Base-by-base conservation (phyloP, 257 asterid genomes). In the Fraxinus excelsior region DNA sequence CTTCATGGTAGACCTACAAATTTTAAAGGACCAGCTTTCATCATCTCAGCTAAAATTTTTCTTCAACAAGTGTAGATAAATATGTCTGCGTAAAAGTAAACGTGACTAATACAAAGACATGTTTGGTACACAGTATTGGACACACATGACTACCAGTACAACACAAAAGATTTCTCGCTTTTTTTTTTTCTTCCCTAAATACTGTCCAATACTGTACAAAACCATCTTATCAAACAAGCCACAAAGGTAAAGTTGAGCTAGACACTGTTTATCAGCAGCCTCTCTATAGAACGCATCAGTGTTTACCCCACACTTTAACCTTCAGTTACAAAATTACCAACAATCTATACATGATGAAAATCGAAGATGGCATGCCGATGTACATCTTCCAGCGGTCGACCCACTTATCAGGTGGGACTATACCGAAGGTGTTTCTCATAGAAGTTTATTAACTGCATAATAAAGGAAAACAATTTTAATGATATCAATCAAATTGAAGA, bases 401-500 rank as follows among this genome's bases (percentile, higher is more conserved):
- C 64, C 77, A 69, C 76, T 56, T 12, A 7, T 83, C 81, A 69
- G 67, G 89, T 72, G 5, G 92, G 91, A 74, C 53, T 84, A 73
- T 90, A 94, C 35, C 97, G 91, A 72, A 94, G 84, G 75, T 92
- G 84, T 81, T 90, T 85, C 94, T 92, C 99, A 21, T 94, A 94
- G 81, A 68, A 94, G 82, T 87, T 88, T 76, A 94, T 90, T 85
- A 94, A 85, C 99, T 94, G 99, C 90, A 85, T 18, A 23, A 71
- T 53, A 60, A 9, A 62, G 18, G 35, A 26, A 11, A 25, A 65
- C 23, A 8, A 64, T 11, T 60, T 62, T 26, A 60, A 26, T 12
- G 32, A 62, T 25, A 62, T 11, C 6, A 13, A 26, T 26, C 64
- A 53, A n/a, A 73, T 7, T 21, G 37, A 18, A 13, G 13, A 3